Conservation (phyloP, 768 basidiomycete genomes). For the Coprinopsis strossmayeri region DNA sequence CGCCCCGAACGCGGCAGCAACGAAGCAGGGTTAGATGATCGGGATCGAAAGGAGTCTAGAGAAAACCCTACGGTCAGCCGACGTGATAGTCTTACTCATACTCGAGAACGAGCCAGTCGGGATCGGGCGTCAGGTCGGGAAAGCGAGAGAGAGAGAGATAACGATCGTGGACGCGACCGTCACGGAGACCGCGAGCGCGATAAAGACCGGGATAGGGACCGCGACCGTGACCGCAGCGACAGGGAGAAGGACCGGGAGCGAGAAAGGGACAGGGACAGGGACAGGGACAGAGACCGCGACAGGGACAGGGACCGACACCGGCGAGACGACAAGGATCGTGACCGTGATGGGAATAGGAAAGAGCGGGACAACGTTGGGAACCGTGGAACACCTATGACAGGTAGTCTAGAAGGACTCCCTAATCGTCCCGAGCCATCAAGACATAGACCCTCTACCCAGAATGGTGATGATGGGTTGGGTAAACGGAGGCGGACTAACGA, state of each 20-base stretch:
- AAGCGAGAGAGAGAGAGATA: constrained; percentile 24
- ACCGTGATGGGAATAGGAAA: constrained; percentile 50
- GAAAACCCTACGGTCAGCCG: constrained; percentile 31
- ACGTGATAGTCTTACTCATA: constrained; percentile 48
- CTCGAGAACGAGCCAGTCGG: constrained; percentile 40
- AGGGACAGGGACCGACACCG: constrained; percentile 57
- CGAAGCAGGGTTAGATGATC: constrained; percentile 43
- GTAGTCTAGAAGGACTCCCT: constrained; percentile 52
- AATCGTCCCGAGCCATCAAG: constrained; percentile 54
- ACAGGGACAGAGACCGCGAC: constrained; percentile 47
- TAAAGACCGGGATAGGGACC: constrained; percentile 37
- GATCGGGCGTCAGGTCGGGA: constrained; percentile 35
- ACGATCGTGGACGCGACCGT: constrained; percentile 36
- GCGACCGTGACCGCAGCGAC: constrained; percentile 52
- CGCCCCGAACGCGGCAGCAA: constrained; percentile 38
- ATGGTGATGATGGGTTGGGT: constrained; percentile 59
- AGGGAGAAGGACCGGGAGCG: constrained; percentile 49
- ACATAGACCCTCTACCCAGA: constrained; percentile 38
- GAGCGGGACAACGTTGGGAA: constrained; percentile 40
- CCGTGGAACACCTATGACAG: constrained; percentile 25
- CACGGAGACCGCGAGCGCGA: constrained; percentile 41
- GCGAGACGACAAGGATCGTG: constrained; percentile 58
- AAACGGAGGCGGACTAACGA: constrained; percentile 65
- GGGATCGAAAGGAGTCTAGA: constrained; percentile 33
- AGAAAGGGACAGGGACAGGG: constrained; percentile 41